phyloP scores from a whole-genome alignment of 2,329 filamentous ascomycete species.

The Pseudogymnoascus sp. region DNA sequence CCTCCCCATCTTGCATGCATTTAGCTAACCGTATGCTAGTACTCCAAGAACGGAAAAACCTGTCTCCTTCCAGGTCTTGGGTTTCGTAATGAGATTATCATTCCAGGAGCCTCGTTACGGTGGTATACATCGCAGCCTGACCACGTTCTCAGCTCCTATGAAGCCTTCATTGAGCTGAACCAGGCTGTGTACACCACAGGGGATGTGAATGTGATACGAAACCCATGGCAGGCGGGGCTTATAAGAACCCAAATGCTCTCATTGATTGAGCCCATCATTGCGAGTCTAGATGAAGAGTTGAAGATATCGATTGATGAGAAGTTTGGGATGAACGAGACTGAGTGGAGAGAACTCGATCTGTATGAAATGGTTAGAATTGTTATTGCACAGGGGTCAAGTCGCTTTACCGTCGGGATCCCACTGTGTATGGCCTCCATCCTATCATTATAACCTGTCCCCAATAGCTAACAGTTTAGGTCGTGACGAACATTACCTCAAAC shows the following conservation, averaged over 20 bases:
- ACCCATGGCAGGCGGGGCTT: slow-evolving; percentile 30
- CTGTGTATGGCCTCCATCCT: slow-evolving; percentile 20
- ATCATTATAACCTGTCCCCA: slow-evolving; percentile 13
- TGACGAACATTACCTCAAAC: slow-evolving; percentile 30
- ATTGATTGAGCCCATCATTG: slow-evolving; percentile 20
- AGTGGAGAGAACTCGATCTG: slow-evolving; percentile 23
- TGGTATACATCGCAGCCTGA: slow-evolving; percentile 37
- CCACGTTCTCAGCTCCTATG: slow-evolving; percentile 26
- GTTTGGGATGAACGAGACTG: slow-evolving; percentile 21
- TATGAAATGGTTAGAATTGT: slow-evolving; percentile 24
- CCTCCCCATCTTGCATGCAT: neutral
- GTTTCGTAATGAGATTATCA: slow-evolving; percentile 34
- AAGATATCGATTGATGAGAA: slow-evolving; percentile 21
- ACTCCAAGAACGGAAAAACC: slow-evolving; percentile 35
- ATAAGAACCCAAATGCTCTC: slow-evolving; percentile 19
- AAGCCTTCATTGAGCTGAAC: slow-evolving; percentile 35
- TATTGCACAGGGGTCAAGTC: slow-evolving; percentile 25
- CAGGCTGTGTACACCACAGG: slow-evolving; percentile 34
- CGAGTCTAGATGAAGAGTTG: slow-evolving; percentile 22
- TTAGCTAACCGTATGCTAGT: slow-evolving; percentile 25
- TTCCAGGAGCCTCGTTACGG: slow-evolving; percentile 34
- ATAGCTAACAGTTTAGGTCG: slow-evolving; percentile 12
- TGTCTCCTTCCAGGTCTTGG: slow-evolving; percentile 37
- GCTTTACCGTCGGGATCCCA: slow-evolving; percentile 26
- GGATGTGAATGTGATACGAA: slow-evolving; percentile 27